These are phyloP conservation scores for Starmera stellimalicola DNA, from an alignment of 1,139 yeast genomes.

Conservation along the genomic window DNA sequence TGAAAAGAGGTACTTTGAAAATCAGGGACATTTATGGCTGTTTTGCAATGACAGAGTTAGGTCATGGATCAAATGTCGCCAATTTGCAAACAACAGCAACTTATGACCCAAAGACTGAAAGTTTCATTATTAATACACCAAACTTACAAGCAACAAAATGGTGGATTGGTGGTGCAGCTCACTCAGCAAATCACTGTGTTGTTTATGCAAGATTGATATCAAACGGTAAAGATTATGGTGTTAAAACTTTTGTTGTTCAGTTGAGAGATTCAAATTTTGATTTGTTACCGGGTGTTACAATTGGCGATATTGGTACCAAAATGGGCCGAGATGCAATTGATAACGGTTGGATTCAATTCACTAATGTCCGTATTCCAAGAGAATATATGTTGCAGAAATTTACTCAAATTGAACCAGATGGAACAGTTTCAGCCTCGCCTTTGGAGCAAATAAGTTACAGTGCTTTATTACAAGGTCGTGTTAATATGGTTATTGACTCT, in stretches of 20 bases:
- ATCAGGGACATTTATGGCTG: slow-evolving; percentile 75
- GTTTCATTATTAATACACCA: slow-evolving; percentile 75
- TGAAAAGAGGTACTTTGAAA: slow-evolving; percentile 57
- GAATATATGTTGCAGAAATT: slow-evolving; percentile 77
- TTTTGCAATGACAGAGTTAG: slow-evolving; percentile 91
- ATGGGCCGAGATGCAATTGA: slow-evolving; percentile 82
- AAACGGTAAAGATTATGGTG: slow-evolving; percentile 80
- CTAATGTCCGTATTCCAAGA: slow-evolving; percentile 74
- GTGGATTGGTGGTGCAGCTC: slow-evolving; percentile 99
- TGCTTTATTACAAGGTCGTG: slow-evolving; percentile 83
- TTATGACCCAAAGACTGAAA: slow-evolving; percentile 54
- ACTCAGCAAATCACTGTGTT: slow-evolving; percentile 77
- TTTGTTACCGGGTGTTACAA: slow-evolving; percentile 66
- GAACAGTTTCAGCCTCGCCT: slow-evolving; percentile 66
- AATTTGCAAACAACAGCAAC: slow-evolving; percentile 89
- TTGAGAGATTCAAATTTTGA: slow-evolving; percentile 66
- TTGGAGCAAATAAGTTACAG: slow-evolving; percentile 82
- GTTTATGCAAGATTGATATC: slow-evolving; percentile 78
- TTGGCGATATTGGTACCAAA: slow-evolving; percentile 90
- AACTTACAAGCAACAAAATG: slow-evolving; percentile 89
- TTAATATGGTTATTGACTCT: slow-evolving; percentile 79
- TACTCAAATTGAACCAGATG: slow-evolving; percentile 62
- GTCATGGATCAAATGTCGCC: slow-evolving; percentile 91
- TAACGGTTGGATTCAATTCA: slow-evolving; percentile 91
- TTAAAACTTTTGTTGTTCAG: slow-evolving; percentile 84